Evolutionary conservation across 1,284 basidiomycete genomes (phyloP).

Genomic region (Ustilago vetiveriae): DNA sequence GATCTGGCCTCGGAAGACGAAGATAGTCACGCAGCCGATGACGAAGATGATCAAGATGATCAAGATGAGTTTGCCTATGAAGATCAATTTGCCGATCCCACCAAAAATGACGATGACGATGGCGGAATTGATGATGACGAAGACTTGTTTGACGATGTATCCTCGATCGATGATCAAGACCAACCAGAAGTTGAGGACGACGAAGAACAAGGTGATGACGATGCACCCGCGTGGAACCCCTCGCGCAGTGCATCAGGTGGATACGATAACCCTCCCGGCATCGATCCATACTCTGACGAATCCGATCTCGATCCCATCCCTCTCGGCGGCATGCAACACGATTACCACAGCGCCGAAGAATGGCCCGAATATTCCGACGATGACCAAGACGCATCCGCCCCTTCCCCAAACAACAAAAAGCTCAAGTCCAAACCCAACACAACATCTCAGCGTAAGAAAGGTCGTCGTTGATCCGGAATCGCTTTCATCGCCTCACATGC

Average conservation of each 20-base stretch:
- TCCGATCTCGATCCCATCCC: conserved; percentile 58
- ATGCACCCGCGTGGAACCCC: conserved; percentile 17
- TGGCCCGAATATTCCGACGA: conserved; percentile 39
- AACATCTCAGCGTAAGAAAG: conserved; percentile 3
- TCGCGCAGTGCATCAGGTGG: conserved; percentile 18
- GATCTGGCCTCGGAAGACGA: conserved; percentile 33
- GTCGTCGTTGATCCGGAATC: conserved; percentile 15
- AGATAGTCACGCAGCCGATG: conserved; percentile 10
- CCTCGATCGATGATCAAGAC: conserved; percentile 21
- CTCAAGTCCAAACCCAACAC: conserved; percentile 2
- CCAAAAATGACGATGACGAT: background rate
- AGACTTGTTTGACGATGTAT: conserved; percentile 34
- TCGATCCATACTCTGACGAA: conserved; percentile 40
- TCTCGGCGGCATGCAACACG: conserved; percentile 46
- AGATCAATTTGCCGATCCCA: conserved; percentile 33
- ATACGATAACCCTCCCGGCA: conserved; percentile 30
- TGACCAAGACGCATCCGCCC: conserved; percentile 8
- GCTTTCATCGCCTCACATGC: too few relatives aligned
- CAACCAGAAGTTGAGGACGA: conserved; percentile 22
- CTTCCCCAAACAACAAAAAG: background rate
- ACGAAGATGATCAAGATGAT: conserved; percentile 31
- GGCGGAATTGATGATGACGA: conserved; percentile 37
- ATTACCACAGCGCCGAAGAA: conserved; percentile 35
- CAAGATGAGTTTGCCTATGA: conserved; percentile 64
- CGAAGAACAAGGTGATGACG: conserved; percentile 3